phyloP scores from a whole-genome alignment of 352 stramenopile species.

The Globisporangium irregulare region DNA sequence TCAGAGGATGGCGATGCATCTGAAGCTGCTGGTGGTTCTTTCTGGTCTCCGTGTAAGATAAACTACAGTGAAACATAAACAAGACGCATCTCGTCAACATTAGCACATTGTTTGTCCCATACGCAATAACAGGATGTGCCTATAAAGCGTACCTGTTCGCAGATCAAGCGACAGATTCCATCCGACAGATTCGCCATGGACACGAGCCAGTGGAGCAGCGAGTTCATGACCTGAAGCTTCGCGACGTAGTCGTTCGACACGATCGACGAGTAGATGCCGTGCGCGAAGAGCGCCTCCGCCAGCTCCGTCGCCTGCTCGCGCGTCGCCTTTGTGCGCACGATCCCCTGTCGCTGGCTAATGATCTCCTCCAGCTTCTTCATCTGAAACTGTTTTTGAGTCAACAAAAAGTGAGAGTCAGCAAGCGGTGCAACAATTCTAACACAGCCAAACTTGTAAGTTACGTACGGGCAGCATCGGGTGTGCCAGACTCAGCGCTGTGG shows the following conservation, averaged over 20 bases:
- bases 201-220: conserved; percentile 77
- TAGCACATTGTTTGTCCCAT: background rate
- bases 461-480: conserved; percentile 65
- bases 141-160: conserved; percentile 32
- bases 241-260: conserved; percentile 76
- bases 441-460: background rate
- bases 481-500: conserved; percentile 62
- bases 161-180: conserved; percentile 79
- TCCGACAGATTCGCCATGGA: conserved; percentile 78
- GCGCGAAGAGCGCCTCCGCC: conserved; percentile 52
- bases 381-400: conserved; percentile 48
- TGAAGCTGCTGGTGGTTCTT: background rate
- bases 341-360: conserved; percentile 71
- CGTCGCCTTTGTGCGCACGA: conserved; percentile 59
- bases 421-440: background rate
- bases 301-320: conserved; percentile 74
- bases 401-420: background rate
- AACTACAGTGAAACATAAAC: background rate
- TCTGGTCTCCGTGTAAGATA: background rate
- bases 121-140: background rate
- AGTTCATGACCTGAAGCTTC: conserved; percentile 60
- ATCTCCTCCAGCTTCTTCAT: conserved; percentile 81
- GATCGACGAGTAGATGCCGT: conserved; percentile 81
- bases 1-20: background rate
- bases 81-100: background rate